Base-by-base conservation (phyloP, 129 eudicot genomes). In the Flaveria brownii region DNA sequence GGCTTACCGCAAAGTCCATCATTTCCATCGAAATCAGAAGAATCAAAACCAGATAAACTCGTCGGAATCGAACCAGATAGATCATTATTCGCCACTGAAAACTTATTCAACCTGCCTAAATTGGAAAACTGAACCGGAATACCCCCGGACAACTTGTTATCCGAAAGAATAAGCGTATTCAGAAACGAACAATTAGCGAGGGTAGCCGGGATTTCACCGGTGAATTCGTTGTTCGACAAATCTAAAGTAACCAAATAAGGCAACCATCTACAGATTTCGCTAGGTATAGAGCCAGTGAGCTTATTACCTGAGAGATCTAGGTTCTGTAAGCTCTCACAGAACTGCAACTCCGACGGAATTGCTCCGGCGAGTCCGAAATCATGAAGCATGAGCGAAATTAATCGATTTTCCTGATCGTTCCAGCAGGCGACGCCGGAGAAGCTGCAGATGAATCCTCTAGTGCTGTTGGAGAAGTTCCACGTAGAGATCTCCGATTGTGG, bases 351-450 rank as follows among this genome's bases (percentile, higher is more conserved):
- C 14, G 62, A 77, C 2, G 96, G 88, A 17, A 92, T 43, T 0
- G 70, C 8, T 54, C 97, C 97, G 18, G 73, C 42, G 26, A 92
- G 89, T 17, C 62, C 73, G 30, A 82, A 59, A 0, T 84, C 84
- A 2, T 25, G 77, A 70, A 92, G 92, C 45, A 73, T 74, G 68
- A 92, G 84, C 16, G 85, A 51, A 59, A 89, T 73, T 41, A 89
- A 7, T 47, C 97, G 83, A 49, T 92, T 92, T 61, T 92, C 93
- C 28, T 65, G 86, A 67, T 89, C 88, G 72, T 92, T 89, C 96
- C 97, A 92, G 82, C 96, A 92, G 10, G 86, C 30, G 0, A 84
- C 96, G 23, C 96, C 97, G 59, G 22, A 23, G 82, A 87, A 89
- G 11, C 36, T 75, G 85, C 97, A 92, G 82, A 92, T 74, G 64